Conservation (phyloP, 345 rosid genomes). For the Cardiospermum halicacabum region DNA sequence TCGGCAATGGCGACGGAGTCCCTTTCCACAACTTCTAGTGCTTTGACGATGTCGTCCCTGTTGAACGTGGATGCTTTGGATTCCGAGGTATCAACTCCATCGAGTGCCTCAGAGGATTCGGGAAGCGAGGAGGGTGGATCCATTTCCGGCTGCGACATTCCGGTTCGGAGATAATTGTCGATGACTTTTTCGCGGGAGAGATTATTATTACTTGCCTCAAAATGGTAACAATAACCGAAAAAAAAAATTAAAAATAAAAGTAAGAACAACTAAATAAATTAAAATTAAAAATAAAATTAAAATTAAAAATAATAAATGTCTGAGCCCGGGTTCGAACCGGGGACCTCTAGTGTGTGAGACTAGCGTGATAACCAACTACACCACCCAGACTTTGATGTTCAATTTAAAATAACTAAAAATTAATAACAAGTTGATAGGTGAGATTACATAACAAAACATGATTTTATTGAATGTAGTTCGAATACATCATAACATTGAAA, state of each 20-base stretch:
- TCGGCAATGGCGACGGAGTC: slow-evolving; percentile 78
- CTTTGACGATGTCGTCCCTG: slow-evolving; percentile 51
- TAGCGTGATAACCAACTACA: slow-evolving; percentile 75
- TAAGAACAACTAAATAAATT: neutral
- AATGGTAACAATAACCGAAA: no score
- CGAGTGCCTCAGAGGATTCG: neutral
- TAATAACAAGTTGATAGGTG: no score
- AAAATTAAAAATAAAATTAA: neutral
- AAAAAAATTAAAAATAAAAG: neutral
- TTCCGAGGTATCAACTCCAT: slow-evolving; percentile 13
- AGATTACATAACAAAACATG: no score
- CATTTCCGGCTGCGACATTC: neutral
- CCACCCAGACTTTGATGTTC: slow-evolving; percentile 56
- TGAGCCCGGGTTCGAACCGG: slow-evolving; percentile 67
- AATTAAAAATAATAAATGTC: slow-evolving; percentile 10
- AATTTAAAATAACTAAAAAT: no score
- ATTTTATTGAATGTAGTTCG: no score
- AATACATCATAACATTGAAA: no score
- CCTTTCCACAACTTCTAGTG: slow-evolving; percentile 73
- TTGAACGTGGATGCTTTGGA: slow-evolving; percentile 27
- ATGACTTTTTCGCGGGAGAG: slow-evolving; percentile 13
- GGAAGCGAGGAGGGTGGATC: slow-evolving; percentile 22
- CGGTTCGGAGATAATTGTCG: neutral
- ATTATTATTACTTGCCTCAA: no score
- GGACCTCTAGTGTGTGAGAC: slow-evolving; percentile 77